A percentile compares a stretch with the other conserved stretches of the same genome.
phyloP scores from a whole-genome alignment of 108 stramenopile species.

The Pseudonitzschia delicatissima region DNA sequence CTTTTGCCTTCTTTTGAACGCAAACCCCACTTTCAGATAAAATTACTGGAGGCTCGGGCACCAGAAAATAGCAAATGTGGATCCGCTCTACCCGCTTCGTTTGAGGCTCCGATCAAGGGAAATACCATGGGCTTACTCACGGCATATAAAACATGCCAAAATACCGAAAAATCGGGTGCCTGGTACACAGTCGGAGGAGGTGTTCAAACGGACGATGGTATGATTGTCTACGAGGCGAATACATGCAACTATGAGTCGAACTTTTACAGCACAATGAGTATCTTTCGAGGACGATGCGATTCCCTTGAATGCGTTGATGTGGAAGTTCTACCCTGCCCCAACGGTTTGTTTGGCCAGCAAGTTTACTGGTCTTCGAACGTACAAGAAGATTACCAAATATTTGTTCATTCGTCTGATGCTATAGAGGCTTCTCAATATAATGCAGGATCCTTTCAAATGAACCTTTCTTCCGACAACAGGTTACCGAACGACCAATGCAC shows the following conservation, averaged over 20 bases:
- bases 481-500: neutral
- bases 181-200: constrained; percentile 1
- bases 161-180: neutral
- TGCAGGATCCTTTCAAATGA: constrained; percentile 3
- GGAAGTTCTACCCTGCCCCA: neutral
- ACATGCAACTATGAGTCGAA: constrained; percentile 5
- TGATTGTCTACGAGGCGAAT: constrained; percentile 5
- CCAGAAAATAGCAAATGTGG: neutral
- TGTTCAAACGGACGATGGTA: neutral
- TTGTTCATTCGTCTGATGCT: constrained; percentile 6
- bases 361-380: constrained; percentile 5
- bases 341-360: neutral
- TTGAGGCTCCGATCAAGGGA: neutral
- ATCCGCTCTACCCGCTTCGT: neutral
- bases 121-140: neutral
- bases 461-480: neutral
- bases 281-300: neutral
- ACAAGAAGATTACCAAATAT: neutral
- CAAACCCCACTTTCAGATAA: too few relatives aligned
- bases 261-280: neutral
- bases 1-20: neutral
- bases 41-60: neutral
- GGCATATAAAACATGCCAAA: neutral
- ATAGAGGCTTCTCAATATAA: neutral
- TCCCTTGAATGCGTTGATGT: neutral